Percentiles rank a stretch among this genome's conserved stretches.
Evolutionary conservation across 306 rosid species (phyloP).

Genomic region (Acacia acuminata): DNA sequence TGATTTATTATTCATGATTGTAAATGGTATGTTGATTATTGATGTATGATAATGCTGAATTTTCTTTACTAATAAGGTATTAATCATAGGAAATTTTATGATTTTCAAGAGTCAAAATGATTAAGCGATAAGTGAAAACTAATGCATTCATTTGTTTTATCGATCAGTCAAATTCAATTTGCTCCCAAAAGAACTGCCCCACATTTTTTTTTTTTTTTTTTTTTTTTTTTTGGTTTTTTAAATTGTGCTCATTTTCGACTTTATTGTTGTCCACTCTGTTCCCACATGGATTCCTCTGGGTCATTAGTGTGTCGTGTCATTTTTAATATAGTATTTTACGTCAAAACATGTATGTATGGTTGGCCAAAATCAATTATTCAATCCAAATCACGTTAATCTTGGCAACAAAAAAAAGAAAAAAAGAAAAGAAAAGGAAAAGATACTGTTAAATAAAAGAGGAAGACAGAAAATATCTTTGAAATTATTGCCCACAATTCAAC

Average conservation of each 20-base stretch:
- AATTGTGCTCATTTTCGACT: not conserved
- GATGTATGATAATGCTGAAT: not conserved
- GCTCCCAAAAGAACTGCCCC: not conserved
- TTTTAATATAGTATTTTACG: not conserved
- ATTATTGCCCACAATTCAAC: no score
- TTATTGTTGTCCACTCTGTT: not conserved
- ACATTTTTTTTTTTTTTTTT: not conserved
- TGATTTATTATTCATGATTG: no score
- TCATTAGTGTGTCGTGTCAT: not conserved
- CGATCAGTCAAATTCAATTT: not conserved
- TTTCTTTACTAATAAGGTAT: not conserved
- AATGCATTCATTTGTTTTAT: not conserved
- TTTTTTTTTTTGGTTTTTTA: not conserved
- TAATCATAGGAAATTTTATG: not conserved
- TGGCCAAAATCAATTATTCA: not conserved
- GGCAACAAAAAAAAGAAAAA: no score
- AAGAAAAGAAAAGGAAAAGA: not conserved
- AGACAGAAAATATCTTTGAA: no score
- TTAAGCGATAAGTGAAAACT: not conserved
- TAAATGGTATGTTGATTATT: no score
- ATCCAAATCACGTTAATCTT: not conserved
- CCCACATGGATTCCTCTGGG: not conserved
- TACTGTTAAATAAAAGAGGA: not conserved
- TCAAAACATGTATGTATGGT: not conserved
- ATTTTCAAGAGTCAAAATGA: not conserved